phyloP scores from a whole-genome alignment of 257 asterid species.

The Knoxia roxburghii region DNA sequence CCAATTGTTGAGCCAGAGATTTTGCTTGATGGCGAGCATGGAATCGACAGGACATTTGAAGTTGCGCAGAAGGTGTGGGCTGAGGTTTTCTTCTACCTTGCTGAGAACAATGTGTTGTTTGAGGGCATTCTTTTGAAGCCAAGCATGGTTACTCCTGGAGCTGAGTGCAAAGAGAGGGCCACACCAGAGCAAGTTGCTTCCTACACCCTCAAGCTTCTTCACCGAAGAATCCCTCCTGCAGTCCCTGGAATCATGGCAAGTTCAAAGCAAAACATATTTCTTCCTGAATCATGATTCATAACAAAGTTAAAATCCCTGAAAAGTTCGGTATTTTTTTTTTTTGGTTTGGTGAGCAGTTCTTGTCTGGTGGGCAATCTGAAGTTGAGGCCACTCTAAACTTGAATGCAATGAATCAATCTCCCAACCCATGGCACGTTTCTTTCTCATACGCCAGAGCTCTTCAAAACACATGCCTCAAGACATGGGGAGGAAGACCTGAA shows the following conservation, averaged over 20 bases:
- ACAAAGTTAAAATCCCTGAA: background rate
- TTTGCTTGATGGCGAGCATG: slow-evolving; percentile 68
- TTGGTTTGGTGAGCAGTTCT: slow-evolving; percentile 30
- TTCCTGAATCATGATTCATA: background rate
- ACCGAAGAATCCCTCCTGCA: slow-evolving; percentile 63
- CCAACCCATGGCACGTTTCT: slow-evolving; percentile 78
- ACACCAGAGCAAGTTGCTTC: slow-evolving; percentile 54
- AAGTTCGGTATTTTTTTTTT: background rate
- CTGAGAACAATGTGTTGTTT: slow-evolving; percentile 60
- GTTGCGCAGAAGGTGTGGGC: slow-evolving; percentile 71
- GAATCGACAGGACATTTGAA: slow-evolving; percentile 63
- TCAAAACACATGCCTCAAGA: slow-evolving; percentile 72
- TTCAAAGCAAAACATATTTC: background rate
- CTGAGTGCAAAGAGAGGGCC: slow-evolving; percentile 56
- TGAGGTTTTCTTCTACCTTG: slow-evolving; percentile 70
- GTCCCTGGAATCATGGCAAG: slow-evolving; percentile 81
- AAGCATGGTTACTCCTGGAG: slow-evolving; percentile 78
- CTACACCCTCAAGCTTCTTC: slow-evolving; percentile 59
- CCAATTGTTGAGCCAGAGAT: slow-evolving; percentile 86
- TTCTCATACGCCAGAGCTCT: slow-evolving; percentile 72
- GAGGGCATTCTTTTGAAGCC: slow-evolving; percentile 79
- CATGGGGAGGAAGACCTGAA: slow-evolving; percentile 66
- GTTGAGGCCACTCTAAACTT: slow-evolving; percentile 72
- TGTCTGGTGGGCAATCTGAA: slow-evolving; percentile 75
- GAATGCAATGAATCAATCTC: slow-evolving; percentile 64